A percentile compares a stretch with the other conserved stretches of the same genome.
Conservation (phyloP, 2,329 filamentous ascomycete genomes). For the Alternaria arborescens region DNA sequence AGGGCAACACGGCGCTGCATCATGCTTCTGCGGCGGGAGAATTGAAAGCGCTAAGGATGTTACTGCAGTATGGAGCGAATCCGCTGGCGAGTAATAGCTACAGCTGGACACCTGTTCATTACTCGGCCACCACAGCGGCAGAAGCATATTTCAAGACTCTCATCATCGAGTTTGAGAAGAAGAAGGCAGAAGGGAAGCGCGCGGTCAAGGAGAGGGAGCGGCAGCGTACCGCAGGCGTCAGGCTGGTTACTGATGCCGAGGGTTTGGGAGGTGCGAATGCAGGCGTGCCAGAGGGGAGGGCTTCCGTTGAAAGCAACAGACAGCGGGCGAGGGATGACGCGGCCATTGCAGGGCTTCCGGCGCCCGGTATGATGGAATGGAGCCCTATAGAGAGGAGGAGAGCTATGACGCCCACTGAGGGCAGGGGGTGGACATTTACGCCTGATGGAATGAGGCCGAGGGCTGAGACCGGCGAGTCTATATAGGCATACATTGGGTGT, state of each 20-base stretch:
- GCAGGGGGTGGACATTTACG: slow-evolving; percentile 40
- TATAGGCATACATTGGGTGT: slow-evolving; percentile 13
- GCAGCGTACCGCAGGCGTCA: slow-evolving; percentile 41
- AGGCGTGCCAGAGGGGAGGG: not conserved
- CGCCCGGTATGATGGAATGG: slow-evolving; percentile 50
- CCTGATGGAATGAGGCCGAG: slow-evolving; percentile 42
- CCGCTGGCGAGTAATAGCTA: slow-evolving; percentile 75
- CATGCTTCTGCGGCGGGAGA: slow-evolving; percentile 86
- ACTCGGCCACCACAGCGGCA: slow-evolving; percentile 81
- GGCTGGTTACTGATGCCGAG: slow-evolving; percentile 13
- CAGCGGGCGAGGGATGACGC: slow-evolving; percentile 47
- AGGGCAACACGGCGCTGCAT: slow-evolving; percentile 88
- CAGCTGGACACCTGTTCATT: slow-evolving; percentile 84
- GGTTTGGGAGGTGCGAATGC: slow-evolving; percentile 3
- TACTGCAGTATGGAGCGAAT: slow-evolving; percentile 81
- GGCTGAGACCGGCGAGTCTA: slow-evolving; percentile 49
- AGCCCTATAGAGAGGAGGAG: slow-evolving; percentile 49
- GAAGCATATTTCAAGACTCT: slow-evolving; percentile 85
- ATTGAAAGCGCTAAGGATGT: slow-evolving; percentile 76
- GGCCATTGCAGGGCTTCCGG: slow-evolving; percentile 39
- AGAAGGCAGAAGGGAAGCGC: slow-evolving; percentile 58
- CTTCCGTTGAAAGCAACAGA: slow-evolving; percentile 5
- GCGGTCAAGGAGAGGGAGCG: slow-evolving; percentile 42
- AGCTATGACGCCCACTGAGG: slow-evolving; percentile 53
- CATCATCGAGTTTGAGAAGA: slow-evolving; percentile 74